Evolutionary conservation across 495 filamentous ascomycete genomes (phyloP).

Genomic region (Tuber calosporum): DNA sequence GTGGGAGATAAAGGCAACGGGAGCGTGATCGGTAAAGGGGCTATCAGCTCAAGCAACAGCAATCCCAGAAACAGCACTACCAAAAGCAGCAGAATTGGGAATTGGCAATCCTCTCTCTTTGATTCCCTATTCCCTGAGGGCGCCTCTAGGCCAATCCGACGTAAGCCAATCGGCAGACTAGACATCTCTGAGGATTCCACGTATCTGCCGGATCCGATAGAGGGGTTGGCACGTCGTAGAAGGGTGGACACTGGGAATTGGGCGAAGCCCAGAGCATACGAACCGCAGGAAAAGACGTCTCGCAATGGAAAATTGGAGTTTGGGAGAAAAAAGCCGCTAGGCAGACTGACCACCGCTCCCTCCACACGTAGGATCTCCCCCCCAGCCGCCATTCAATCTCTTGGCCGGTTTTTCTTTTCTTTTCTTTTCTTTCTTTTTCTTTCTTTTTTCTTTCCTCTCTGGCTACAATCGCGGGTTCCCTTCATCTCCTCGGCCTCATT

Average conservation of each 20-base stretch:
- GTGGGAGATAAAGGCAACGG: conserved; percentile 7
- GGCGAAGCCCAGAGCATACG: not conserved
- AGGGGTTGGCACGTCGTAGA: conserved; percentile 2
- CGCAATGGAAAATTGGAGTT: conserved; percentile 1
- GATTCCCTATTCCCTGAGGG: conserved; percentile 14
- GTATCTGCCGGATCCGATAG: conserved; percentile 13
- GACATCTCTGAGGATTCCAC: conserved; percentile 36
- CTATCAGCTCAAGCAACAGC: not conserved
- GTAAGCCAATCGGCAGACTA: conserved; percentile 23
- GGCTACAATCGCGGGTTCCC: not conserved
- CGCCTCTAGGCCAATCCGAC: conserved; percentile 1
- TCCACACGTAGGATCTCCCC: not conserved
- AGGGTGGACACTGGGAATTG: not conserved
- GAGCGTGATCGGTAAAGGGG: not conserved
- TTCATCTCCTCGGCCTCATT: not conserved
- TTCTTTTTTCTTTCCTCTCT: not conserved
- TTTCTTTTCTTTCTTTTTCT: not conserved
- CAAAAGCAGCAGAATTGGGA: conserved; percentile 14
- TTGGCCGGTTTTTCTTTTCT: not conserved
- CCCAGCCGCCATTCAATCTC: not conserved
- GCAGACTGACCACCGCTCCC: conserved; percentile 1
- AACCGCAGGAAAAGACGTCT: not conserved
- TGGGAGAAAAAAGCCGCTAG: not conserved
- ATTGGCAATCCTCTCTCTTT: conserved; percentile 11
- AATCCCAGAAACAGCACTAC: conserved; percentile 4